These are phyloP conservation scores for Yamadazyma triangularis DNA, from an alignment of 1,139 yeast genomes.

Conservation along the genomic window DNA sequence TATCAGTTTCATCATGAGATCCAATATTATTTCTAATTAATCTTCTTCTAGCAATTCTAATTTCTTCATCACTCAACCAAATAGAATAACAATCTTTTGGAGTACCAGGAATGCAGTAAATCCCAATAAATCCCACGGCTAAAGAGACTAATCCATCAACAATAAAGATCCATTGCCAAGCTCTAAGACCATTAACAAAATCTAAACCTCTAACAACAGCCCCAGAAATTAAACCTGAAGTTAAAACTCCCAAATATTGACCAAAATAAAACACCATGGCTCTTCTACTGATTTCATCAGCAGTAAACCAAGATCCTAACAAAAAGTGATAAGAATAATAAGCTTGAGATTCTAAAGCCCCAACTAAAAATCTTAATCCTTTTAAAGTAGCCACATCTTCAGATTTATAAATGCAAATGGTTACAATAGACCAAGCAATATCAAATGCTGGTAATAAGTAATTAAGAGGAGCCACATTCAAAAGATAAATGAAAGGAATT, in stretches of 20 bases:
- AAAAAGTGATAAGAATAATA: slow-evolving; percentile 21
- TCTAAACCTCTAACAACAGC: slow-evolving; percentile 18
- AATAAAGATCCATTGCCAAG: slow-evolving; percentile 30
- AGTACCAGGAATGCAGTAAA: slow-evolving; percentile 27
- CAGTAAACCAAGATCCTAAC: slow-evolving; percentile 22
- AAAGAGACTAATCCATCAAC: slow-evolving; percentile 24
- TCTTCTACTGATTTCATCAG: slow-evolving; percentile 22
- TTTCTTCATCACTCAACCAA: slow-evolving; percentile 27
- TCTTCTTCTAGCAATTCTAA: slow-evolving; percentile 19
- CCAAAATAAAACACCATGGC: slow-evolving; percentile 26
- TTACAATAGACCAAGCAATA: slow-evolving; percentile 21
- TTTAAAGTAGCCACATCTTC: slow-evolving; percentile 16
- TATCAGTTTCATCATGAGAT: slow-evolving; percentile 14
- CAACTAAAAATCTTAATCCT: slow-evolving; percentile 26
- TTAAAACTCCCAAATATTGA: slow-evolving; percentile 25
- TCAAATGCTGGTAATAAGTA: slow-evolving; percentile 21
- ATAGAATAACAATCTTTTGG: slow-evolving; percentile 24
- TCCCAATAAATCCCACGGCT: slow-evolving; percentile 20
- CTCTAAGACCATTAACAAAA: slow-evolving; percentile 14
- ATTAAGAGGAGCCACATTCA: slow-evolving; percentile 19
- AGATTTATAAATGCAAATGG: slow-evolving; percentile 17
- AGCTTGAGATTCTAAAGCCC: slow-evolving; percentile 22
- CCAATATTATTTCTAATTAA: slow-evolving; percentile 20
- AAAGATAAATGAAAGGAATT: slow-evolving; percentile 19
- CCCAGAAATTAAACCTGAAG: slow-evolving; percentile 25